Conservation (phyloP, 176 grass and related monocot genomes). For the Zoysia japonica region DNA sequence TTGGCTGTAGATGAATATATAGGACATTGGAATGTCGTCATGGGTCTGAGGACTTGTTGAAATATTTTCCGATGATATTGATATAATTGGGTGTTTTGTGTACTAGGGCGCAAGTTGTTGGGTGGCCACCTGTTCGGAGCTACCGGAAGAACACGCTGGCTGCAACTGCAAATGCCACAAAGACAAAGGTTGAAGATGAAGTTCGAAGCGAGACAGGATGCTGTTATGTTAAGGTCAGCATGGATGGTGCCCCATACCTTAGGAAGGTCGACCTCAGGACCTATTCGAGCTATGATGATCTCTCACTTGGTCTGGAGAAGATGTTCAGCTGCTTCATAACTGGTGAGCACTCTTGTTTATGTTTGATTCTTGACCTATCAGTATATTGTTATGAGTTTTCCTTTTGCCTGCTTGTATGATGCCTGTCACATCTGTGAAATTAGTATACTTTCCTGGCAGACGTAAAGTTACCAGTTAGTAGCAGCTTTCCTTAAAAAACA, state of each 20-base stretch:
- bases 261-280: conserved; percentile 85
- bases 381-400: background rate
- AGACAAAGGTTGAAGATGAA: conserved; percentile 47
- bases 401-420: background rate
- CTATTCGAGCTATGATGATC: conserved; percentile 64
- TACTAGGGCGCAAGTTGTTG: conserved; percentile 70
- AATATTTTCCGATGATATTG: background rate
- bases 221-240: conserved; percentile 76
- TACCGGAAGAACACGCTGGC: conserved; percentile 73
- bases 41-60: background rate
- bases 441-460: background rate
- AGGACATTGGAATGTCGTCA: background rate
- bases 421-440: background rate
- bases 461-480: background rate
- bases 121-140: conserved; percentile 69
- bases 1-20: conserved; percentile 1
- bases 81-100: conserved; percentile 10
- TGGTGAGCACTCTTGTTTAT: conserved; percentile 40
- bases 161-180: conserved; percentile 42
- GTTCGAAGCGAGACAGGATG: conserved; percentile 51
- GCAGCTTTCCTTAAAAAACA: no score
- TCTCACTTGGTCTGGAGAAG: conserved; percentile 67
- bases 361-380: background rate
- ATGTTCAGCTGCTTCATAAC: conserved; percentile 84
- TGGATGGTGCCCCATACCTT: conserved; percentile 78